Conservation (phyloP, 805 yeast species). For the Zygoascus flipseniorum region DNA sequence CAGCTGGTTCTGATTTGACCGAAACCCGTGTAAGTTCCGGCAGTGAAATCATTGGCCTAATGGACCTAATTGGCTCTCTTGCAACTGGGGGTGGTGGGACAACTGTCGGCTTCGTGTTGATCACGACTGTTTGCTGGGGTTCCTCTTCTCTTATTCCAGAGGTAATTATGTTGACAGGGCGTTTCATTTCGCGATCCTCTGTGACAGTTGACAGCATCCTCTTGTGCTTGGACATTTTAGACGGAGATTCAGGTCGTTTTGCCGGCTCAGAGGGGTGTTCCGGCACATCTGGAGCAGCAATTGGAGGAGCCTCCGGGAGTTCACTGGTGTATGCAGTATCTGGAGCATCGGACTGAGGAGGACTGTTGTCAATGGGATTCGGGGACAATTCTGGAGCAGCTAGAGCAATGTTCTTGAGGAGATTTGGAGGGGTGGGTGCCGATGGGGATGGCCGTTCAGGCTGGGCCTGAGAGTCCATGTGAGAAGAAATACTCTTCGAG, state of each 20-base stretch:
- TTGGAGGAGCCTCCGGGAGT: neutral
- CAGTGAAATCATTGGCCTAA: no score
- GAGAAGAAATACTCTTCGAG: slow-evolving; percentile 3
- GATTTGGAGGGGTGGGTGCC: neutral
- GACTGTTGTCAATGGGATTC: neutral
- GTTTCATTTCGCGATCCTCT: slow-evolving; percentile 1
- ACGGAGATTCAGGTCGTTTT: neutral
- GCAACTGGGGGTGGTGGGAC: neutral
- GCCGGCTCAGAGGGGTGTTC: neutral
- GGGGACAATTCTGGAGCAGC: neutral
- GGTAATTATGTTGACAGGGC: neutral
- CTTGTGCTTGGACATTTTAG: slow-evolving; percentile 1
- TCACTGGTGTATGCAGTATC: neutral
- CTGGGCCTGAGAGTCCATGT: neutral
- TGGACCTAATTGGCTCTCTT: neutral
- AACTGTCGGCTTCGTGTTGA: neutral
- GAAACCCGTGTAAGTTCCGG: neutral
- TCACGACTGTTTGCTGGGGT: neutral
- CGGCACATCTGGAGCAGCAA: neutral
- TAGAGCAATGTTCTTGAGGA: neutral
- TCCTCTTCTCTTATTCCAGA: neutral
- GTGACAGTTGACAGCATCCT: slow-evolving; percentile 3
- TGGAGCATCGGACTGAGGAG: neutral
- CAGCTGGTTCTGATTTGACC: neutral
- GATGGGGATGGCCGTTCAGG: neutral